Evolutionary conservation across 108 stramenopile species (phyloP), one percentile per base, ranked within the genome.

Genomic region (Stephanodiscus triporus): DNA sequence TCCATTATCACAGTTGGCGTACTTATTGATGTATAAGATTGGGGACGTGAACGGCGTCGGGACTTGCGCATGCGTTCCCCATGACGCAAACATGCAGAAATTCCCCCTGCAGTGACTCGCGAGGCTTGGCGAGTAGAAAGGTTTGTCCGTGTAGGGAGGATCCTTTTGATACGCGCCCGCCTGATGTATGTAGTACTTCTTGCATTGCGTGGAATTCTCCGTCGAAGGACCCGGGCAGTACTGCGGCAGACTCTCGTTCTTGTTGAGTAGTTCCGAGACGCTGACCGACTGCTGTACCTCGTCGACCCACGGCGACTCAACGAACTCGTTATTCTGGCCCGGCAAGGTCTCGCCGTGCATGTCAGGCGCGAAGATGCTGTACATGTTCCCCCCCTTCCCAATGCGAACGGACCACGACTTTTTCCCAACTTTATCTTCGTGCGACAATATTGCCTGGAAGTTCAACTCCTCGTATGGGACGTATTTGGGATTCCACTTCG

Each of bases 281-380:
- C 38, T 20, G 7, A 76, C 75, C 27, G n/a, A 23, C 30, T 76
- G 75, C 14, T 71, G 61, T 2, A 76, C 53, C 61, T 76, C 75
- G 9, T 76, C 75, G 13, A 76, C 42, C 48, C 43, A 76, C 9
- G 75, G 75, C 16, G 70, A 22, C 2, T 50, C 36, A 1, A 22
- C n/a, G n/a, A n/a, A n/a, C n/a, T n/a, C 10, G 27, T 65, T 65
- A 30, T 70, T 62, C 38, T 76, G 75, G 22, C 69, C 69, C 2
- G 75, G 70, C 59, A 76, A 51, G 11, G 69, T 71, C 75, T 76
- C 75, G 59, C 75, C 75, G 26, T 51, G 42, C 38, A 27, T 13
- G 32, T 40, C 59, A 2, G 43, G 43, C 6, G 14, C 20, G 36
- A 57, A 68, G 22, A 43, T 26, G 24, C 45, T 49, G 75, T 76